Base-by-base conservation (phyloP, 805 yeast genomes). In the Naumovozyma dairenensis region DNA sequence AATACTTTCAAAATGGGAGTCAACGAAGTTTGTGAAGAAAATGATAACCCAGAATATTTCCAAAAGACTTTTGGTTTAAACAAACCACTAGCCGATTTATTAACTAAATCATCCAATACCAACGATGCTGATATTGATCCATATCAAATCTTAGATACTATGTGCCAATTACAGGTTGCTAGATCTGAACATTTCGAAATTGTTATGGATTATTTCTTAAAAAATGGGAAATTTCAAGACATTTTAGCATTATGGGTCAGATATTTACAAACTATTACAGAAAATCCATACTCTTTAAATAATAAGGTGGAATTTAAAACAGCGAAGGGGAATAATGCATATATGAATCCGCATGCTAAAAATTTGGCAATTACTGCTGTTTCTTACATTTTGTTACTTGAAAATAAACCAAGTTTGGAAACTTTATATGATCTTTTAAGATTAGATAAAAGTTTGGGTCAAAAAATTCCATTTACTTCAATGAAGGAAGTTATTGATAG, bases 241-340 rank as follows among this genome's bases (percentile, higher is more conserved):
- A 57, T 46, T 2, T 42, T 55, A 34, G 51, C 52, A 3, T 36
- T 54, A n/a, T 55, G 59, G 59, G 48, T 55, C 4, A 53, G 45
- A 29, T 55, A 45, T 34, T 35, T 55, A 24, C 49, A 49, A 21
- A 35, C 32, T 3, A 32, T 43, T 6, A 39, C 43, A 4, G 40
- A 39, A 19, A 49, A 44, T 31, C 44, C 44, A 15, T 32, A 35
- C 34, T 13, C 24, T 32, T 14, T 34, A 29, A 8, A 32, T 18
- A 14, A 27, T 8, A 12, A 24, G 6, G 13, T 14, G 7, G 8
- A 8, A 10, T 10, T 6, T 6, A 7, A 7, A 14, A 24, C 8
- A 6, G 6, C 35, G 6, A 7, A 13, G 9, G 25, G 25, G 12
- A 21, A 38, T 16, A 34, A 35, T 19, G 38, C 31, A 18, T 31